Evolutionary conservation across 257 asterid species (phyloP).

Genomic region (Cordia subcordata): DNA sequence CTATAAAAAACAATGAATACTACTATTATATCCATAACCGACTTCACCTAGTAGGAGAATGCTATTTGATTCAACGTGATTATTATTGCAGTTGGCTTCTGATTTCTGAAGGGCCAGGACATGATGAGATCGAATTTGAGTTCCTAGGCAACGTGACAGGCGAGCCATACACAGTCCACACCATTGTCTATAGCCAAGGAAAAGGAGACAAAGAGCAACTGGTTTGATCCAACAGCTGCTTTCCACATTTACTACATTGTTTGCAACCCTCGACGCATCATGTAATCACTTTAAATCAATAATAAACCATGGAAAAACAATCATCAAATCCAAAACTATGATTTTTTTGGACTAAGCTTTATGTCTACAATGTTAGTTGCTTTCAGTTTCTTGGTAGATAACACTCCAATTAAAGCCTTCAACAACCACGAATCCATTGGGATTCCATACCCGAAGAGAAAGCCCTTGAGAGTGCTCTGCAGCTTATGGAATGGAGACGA

Average conservation of each 20-base stretch:
- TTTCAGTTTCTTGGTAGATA: conserved; percentile 52
- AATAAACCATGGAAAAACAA: too few species aligned
- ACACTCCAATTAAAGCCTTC: conserved; percentile 55
- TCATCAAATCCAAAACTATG: background rate
- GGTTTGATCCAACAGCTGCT: conserved; percentile 55
- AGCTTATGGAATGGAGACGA: conserved; percentile 66
- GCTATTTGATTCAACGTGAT: too few species aligned
- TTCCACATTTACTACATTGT: conserved; percentile 61
- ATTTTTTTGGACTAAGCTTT: too few species aligned
- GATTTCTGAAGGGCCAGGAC: conserved; percentile 40
- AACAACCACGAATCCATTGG: conserved; percentile 36
- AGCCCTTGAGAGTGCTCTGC: conserved; percentile 46
- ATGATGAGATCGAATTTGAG: conserved; percentile 69
- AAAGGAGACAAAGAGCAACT: conserved; percentile 47
- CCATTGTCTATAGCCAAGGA: conserved; percentile 44
- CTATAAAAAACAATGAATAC: too few species aligned
- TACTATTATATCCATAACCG: too few species aligned
- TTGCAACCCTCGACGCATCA: conserved; percentile 48
- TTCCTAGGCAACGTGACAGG: conserved; percentile 54
- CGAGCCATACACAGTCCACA: conserved; percentile 54
- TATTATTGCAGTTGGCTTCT: conserved; percentile 22
- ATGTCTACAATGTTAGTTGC: background rate
- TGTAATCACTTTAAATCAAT: conserved; percentile 22
- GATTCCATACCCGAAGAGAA: conserved; percentile 44
- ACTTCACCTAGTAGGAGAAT: too few species aligned